Conservation (phyloP, 306 rosid species). For the Pyrus betulifolia region DNA sequence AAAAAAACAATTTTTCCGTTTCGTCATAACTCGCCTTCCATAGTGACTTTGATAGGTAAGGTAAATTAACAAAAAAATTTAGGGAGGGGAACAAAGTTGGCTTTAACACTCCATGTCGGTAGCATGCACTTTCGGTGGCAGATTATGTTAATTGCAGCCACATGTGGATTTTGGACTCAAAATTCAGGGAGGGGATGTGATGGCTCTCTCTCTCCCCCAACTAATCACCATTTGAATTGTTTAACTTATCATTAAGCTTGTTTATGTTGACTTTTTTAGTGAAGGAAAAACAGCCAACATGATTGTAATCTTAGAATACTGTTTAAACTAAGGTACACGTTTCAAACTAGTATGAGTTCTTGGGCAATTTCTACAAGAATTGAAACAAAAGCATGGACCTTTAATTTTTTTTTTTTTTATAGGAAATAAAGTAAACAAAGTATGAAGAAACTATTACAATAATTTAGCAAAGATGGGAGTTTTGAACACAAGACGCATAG, state of each 20-base stretch:
- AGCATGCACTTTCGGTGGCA: neutral
- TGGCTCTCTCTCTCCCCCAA: neutral
- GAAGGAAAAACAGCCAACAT: neutral
- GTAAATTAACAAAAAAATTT: neutral
- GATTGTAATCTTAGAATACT: neutral
- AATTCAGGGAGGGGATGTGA: slow-evolving; percentile 22
- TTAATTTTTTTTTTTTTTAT: neutral
- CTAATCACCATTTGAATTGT: neutral
- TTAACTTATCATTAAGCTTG: neutral
- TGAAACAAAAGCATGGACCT: neutral
- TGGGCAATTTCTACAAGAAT: neutral
- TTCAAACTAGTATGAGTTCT: neutral
- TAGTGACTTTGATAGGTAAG: slow-evolving; percentile 28
- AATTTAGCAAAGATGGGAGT: too few relatives aligned
- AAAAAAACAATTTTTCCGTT: too few relatives aligned
- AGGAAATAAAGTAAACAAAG: neutral
- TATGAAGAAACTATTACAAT: neutral
- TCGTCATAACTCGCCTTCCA: too few relatives aligned
- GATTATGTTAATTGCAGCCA: slow-evolving; percentile 14
- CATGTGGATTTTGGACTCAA: slow-evolving; percentile 28
- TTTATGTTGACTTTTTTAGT: slow-evolving; percentile 3
- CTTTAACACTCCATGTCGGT: neutral
- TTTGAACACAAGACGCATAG: too few relatives aligned
- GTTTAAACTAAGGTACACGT: neutral
- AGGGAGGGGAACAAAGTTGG: neutral